Evolutionary conservation across 352 stramenopile genomes (phyloP).

Genomic region (Peronospora destructor): DNA sequence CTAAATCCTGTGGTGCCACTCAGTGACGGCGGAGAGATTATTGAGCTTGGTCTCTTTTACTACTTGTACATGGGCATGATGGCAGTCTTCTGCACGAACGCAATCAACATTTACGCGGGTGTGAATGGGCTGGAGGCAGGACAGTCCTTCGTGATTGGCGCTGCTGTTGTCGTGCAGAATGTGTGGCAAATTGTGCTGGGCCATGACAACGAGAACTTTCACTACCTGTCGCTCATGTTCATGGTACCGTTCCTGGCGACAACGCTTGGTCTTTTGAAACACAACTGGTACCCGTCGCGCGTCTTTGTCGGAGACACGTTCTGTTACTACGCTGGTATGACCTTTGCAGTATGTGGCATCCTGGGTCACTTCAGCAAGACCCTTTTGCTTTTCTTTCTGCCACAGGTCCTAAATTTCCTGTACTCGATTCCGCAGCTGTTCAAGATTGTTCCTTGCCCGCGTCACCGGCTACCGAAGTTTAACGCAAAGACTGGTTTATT

Average conservation of each 20-base stretch:
- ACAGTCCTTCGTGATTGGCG: slow-evolving; percentile 90
- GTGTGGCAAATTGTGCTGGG: slow-evolving; percentile 88
- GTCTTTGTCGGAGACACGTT: slow-evolving; percentile 99
- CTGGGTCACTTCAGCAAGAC: slow-evolving; percentile 98
- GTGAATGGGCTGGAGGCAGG: slow-evolving; percentile 98
- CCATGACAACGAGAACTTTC: slow-evolving; percentile 81
- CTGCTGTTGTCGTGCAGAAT: slow-evolving; percentile 93
- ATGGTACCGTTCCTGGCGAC: slow-evolving; percentile 93
- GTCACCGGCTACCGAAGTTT: slow-evolving; percentile 94
- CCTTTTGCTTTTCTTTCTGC: slow-evolving; percentile 96
- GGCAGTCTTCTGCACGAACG: slow-evolving; percentile 99
- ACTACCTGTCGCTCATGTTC: slow-evolving; percentile 95
- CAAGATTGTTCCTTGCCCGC: slow-evolving; percentile 95
- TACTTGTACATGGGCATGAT: slow-evolving; percentile 98
- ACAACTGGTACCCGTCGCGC: slow-evolving; percentile 97
- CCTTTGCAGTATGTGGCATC: slow-evolving; percentile 94
- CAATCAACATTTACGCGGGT: slow-evolving; percentile 99
- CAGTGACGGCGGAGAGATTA: slow-evolving; percentile 76
- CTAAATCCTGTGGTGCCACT: slow-evolving; percentile 59
- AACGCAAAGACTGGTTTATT: slow-evolving; percentile 89
- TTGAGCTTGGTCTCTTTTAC: slow-evolving; percentile 93
- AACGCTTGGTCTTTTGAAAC: slow-evolving; percentile 90
- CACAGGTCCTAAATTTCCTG: slow-evolving; percentile 98
- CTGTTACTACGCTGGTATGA: slow-evolving; percentile 99
- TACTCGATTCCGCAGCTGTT: slow-evolving; percentile 97